A percentile compares a stretch with the other conserved stretches of the same genome.
Conservation (phyloP, 352 stramenopile genomes). For the Aphanomyces cochlioides region DNA sequence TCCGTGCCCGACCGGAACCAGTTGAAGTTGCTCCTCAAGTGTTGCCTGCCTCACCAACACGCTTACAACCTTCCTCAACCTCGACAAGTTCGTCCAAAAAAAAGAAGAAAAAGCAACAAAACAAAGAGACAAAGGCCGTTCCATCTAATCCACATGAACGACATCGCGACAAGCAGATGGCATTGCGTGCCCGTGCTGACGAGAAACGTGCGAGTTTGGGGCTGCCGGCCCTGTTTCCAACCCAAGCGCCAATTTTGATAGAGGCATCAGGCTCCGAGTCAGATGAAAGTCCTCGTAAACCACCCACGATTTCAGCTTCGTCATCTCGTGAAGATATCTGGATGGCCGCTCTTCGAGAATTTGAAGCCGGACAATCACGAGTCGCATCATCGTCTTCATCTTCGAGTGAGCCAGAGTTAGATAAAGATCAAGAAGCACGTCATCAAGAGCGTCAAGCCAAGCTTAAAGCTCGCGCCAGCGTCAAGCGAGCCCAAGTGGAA, state of each 20-base stretch:
- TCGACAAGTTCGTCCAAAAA: slow-evolving; percentile 1
- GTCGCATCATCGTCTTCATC: not conserved
- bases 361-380: not conserved
- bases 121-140: not conserved
- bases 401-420: not conserved
- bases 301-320: no score
- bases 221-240: not conserved
- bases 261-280: not conserved
- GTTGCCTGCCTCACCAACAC: not conserved
- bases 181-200: not conserved
- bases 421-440: slow-evolving; percentile 2
- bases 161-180: slow-evolving; percentile 8
- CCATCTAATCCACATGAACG: not conserved
- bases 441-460: not conserved
- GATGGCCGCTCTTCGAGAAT: not conserved
- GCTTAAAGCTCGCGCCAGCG: not conserved
- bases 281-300: not conserved
- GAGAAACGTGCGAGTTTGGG: slow-evolving; percentile 4
- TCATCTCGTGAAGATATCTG: not conserved
- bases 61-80: not conserved
- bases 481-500: not conserved
- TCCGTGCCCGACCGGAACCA: not conserved
- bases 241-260: not conserved
- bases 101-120: not conserved
- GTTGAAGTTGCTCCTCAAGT: not conserved